Evolutionary conservation across 306 rosid genomes (phyloP).

Genomic region (Acacia acuminata): DNA sequence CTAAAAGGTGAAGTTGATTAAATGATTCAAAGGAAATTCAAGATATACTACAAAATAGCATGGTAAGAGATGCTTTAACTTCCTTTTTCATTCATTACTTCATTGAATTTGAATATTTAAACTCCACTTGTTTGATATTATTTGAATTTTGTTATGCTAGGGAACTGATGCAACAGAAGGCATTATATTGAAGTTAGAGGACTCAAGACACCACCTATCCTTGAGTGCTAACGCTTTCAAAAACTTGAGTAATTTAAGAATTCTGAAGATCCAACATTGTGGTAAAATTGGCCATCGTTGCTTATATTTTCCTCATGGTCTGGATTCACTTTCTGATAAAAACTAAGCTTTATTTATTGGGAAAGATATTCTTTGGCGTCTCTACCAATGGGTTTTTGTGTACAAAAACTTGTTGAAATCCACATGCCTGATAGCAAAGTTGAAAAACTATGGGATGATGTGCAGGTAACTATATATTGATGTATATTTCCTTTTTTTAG

Average conservation of each 20-base stretch:
- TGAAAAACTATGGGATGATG: background rate
- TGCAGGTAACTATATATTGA: background rate
- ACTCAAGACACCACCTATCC: too few species aligned
- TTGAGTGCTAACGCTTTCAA: background rate
- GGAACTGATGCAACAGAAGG: too few species aligned
- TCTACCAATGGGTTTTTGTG: background rate
- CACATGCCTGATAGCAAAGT: fast-evolving
- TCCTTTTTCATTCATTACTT: too few species aligned
- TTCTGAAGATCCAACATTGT: background rate
- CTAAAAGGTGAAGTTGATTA: too few species aligned
- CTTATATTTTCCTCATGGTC: background rate
- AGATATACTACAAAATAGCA: too few species aligned
- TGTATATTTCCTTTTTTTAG: background rate
- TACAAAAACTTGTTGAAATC: background rate
- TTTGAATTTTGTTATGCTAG: too few species aligned
- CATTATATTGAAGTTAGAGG: too few species aligned
- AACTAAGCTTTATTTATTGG: background rate
- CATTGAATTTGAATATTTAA: too few species aligned
- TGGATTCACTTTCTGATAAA: background rate
- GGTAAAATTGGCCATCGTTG: too few species aligned
- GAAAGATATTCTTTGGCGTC: background rate
- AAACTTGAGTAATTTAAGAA: background rate
- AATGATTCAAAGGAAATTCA: too few species aligned
- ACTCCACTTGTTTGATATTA: too few species aligned
- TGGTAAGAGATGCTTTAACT: too few species aligned